Evolutionary conservation across 306 rosid species (phyloP).

Genomic region (Corylus avellana): DNA sequence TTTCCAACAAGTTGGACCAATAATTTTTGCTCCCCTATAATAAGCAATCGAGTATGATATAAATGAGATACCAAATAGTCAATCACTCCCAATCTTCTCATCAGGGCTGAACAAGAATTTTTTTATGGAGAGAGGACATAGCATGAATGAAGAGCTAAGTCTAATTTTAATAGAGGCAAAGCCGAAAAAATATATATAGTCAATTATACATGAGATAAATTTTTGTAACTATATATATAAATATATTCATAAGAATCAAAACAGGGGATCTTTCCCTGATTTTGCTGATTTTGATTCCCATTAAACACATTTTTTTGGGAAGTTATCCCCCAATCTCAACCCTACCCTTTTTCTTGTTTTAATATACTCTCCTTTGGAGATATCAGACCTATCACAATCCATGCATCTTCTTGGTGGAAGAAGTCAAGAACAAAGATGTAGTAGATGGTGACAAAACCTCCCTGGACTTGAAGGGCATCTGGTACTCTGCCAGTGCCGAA

Average conservation of each 20-base stretch:
- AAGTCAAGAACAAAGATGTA: conserved; percentile 32
- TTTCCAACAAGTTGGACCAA: not conserved
- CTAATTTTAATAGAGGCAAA: no score
- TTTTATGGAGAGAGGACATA: no score
- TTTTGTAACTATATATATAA: no score
- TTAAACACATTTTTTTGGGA: not conserved
- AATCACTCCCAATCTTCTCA: not conserved
- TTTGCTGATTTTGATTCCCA: not conserved
- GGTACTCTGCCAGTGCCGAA: not conserved
- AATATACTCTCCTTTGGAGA: not conserved
- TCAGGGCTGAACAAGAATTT: no score
- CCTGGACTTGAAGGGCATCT: conserved; percentile 7
- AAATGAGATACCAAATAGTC: not conserved
- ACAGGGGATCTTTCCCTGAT: no score
- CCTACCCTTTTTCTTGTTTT: not conserved
- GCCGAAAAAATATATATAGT: no score
- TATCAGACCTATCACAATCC: conserved; percentile 5
- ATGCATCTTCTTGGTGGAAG: conserved; percentile 12
- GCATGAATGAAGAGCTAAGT: no score
- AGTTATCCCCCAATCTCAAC: not conserved
- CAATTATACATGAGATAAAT: no score
- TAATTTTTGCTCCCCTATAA: no score
- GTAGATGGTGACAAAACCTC: conserved; percentile 29
- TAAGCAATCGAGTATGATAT: not conserved
- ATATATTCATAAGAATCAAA: no score